Conservation (phyloP, 441 rosid genomes). For the Populus hybrid region DNA sequence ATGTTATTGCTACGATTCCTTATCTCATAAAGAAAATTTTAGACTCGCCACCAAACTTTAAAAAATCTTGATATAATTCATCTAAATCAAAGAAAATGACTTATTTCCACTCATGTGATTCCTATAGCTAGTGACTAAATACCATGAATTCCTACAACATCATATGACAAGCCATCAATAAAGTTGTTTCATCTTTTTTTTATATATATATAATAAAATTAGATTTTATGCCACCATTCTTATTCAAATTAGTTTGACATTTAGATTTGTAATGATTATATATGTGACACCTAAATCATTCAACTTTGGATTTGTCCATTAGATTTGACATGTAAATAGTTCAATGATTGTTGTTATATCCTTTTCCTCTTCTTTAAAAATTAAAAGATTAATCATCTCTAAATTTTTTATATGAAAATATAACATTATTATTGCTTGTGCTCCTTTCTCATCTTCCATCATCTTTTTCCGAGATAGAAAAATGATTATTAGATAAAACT, state of each 20-base stretch:
- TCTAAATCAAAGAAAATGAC: neutral
- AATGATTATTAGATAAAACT: too few relatives aligned
- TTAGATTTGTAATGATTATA: constrained; percentile 3
- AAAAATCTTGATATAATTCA: neutral
- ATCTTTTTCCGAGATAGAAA: too few relatives aligned
- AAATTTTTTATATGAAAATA: neutral
- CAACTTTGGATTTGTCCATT: neutral
- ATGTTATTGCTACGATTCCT: neutral
- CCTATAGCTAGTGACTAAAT: neutral
- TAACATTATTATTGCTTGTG: too few relatives aligned
- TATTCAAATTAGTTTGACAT: constrained; percentile 1
- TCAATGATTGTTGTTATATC: too few relatives aligned
- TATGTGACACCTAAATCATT: neutral
- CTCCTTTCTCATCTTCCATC: too few relatives aligned
- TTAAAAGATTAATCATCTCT: too few relatives aligned
- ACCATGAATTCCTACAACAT: neutral
- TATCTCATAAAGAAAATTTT: neutral
- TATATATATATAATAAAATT: neutral
- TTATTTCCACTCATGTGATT: constrained; percentile 3
- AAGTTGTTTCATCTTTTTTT: too few relatives aligned
- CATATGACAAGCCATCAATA: too few relatives aligned
- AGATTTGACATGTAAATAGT: too few relatives aligned
- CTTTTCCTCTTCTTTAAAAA: neutral
- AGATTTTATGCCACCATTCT: too few relatives aligned
- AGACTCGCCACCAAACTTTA: neutral